Percentiles rank a stretch among this genome's conserved stretches.
These are phyloP conservation scores for Diaporthe citriasiana DNA, from an alignment of 2,329 filamentous ascomycete genomes.

Conservation along the genomic window DNA sequence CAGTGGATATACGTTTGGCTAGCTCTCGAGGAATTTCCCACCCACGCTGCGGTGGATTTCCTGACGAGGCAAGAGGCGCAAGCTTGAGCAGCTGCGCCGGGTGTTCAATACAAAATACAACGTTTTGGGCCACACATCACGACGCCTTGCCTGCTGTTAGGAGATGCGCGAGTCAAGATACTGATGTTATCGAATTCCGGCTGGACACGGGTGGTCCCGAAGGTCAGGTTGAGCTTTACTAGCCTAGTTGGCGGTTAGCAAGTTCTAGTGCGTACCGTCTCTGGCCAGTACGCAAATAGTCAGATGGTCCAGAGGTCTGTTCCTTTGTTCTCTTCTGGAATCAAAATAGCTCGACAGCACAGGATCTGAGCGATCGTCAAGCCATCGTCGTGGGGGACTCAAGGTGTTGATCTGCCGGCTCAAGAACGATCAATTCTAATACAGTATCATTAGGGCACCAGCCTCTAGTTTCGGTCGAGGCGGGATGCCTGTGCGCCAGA, in stretches of 20 bases:
- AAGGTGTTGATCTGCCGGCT: background rate
- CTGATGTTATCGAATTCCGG: no score
- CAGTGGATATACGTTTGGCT: constrained; percentile 38
- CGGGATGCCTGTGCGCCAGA: background rate
- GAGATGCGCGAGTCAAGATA: background rate
- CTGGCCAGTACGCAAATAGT: background rate
- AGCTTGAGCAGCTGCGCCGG: constrained; percentile 14
- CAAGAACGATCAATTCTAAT: background rate
- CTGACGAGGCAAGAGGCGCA: constrained; percentile 6
- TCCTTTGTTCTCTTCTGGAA: constrained; percentile 7
- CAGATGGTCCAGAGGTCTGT: background rate
- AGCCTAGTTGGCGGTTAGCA: background rate
- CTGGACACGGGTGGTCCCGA: background rate
- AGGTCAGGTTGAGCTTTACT: background rate
- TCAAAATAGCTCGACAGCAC: no score
- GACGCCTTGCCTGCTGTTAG: background rate
- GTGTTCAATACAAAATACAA: constrained; percentile 30
- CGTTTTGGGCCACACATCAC: constrained; percentile 10
- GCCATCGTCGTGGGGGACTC: background rate
- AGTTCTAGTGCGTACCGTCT: background rate
- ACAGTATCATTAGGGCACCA: background rate
- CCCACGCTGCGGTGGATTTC: background rate
- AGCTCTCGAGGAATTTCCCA: background rate
- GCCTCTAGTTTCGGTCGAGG: constrained; percentile 6
- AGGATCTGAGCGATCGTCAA: background rate